Conservation (phyloP, 1,284 basidiomycete species). For the Pseudozyma pruni region DNA sequence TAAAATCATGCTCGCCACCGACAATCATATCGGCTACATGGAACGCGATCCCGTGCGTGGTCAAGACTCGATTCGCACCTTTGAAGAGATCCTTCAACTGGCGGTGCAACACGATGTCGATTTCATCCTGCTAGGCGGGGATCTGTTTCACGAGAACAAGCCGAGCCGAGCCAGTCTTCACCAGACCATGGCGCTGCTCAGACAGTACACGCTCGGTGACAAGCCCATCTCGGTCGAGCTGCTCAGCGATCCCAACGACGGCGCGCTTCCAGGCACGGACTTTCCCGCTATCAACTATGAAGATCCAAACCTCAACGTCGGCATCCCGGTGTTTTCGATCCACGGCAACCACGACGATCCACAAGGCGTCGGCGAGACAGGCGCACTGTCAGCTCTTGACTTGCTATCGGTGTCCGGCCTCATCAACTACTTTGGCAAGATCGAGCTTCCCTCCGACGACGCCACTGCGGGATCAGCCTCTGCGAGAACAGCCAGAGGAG, state of each 20-base stretch:
- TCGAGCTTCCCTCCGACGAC: slow-evolving; percentile 70
- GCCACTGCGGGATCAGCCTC: slow-evolving; percentile 23
- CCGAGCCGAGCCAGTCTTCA: slow-evolving; percentile 85
- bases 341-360: slow-evolving; percentile 99
- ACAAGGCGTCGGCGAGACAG: slow-evolving; percentile 86
- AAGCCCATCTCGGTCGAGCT: slow-evolving; percentile 88
- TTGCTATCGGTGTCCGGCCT: slow-evolving; percentile 92
- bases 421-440: slow-evolving; percentile 96
- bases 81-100: slow-evolving; percentile 89
- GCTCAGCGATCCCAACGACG: slow-evolving; percentile 88
- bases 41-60: slow-evolving; percentile 95
- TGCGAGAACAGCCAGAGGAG: slow-evolving; percentile 66
- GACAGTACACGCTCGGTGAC: slow-evolving; percentile 89
- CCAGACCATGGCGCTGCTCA: slow-evolving; percentile 80
- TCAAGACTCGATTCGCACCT: slow-evolving; percentile 93
- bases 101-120: slow-evolving; percentile 78
- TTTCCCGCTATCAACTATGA: slow-evolving; percentile 98
- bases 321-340: slow-evolving; percentile 96
- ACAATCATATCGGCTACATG: slow-evolving; percentile 80
- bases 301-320: slow-evolving; percentile 93
- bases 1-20: slow-evolving; percentile 64
- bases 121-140: slow-evolving; percentile 84
- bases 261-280: slow-evolving; percentile 59
- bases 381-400: slow-evolving; percentile 93
- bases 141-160: slow-evolving; percentile 97